Conservation (phyloP, 495 filamentous ascomycete genomes). For the Podospora australis region DNA sequence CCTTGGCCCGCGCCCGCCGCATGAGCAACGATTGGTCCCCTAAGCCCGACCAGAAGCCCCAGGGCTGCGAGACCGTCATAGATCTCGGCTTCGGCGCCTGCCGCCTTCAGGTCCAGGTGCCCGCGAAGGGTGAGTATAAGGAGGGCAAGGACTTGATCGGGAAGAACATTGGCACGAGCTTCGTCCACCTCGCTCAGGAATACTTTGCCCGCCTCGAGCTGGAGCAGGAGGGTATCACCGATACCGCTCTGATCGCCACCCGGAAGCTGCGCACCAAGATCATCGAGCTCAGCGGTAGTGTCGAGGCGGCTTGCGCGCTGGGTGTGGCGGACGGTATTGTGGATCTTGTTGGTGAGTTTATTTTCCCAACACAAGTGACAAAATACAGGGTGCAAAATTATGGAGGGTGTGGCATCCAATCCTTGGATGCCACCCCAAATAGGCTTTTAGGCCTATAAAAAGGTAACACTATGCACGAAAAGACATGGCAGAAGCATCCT, state of each 20-base stretch:
- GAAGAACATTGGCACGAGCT: slow-evolving; percentile 94
- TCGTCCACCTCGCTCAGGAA: slow-evolving; percentile 68
- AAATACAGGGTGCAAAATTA: too few relatives aligned
- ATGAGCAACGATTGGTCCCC: slow-evolving; percentile 45
- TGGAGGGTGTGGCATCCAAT: too few relatives aligned
- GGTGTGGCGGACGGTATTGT: slow-evolving; percentile 96
- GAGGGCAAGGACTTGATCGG: slow-evolving; percentile 74
- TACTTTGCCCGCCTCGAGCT: slow-evolving; percentile 77
- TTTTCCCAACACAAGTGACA: slow-evolving; percentile 5
- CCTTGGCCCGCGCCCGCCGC: slow-evolving; percentile 43
- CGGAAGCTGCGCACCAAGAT: slow-evolving; percentile 69
- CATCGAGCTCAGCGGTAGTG: slow-evolving; percentile 88
- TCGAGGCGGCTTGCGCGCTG: slow-evolving; percentile 91
- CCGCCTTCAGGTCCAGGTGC: slow-evolving; percentile 92
- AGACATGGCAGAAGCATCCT: too few relatives aligned
- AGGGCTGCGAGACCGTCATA: slow-evolving; percentile 71
- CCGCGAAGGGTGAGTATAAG: slow-evolving; percentile 68
- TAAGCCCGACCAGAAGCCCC: slow-evolving; percentile 32
- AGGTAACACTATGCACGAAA: too few relatives aligned
- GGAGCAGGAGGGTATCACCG: slow-evolving; percentile 31
- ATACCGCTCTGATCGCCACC: slow-evolving; percentile 23
- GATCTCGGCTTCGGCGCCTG: slow-evolving; percentile 87
- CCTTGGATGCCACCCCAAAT: too few relatives aligned
- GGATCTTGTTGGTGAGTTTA: slow-evolving; percentile 79
- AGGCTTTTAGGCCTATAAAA: too few relatives aligned